Base-by-base conservation (phyloP, 2,329 filamentous ascomycete genomes). In the Fusarium sp. region DNA sequence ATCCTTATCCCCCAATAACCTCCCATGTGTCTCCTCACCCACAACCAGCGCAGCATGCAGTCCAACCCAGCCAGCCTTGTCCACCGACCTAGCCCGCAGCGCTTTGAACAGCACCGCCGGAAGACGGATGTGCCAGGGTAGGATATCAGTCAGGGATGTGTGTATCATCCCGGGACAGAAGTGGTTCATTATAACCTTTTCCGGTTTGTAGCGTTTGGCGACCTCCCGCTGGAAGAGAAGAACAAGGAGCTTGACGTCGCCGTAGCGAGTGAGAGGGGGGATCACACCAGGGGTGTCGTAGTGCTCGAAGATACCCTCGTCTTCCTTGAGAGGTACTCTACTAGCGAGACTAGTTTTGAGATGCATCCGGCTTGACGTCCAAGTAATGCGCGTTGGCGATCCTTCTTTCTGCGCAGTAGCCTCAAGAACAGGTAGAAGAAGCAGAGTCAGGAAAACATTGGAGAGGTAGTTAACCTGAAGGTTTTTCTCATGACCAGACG, bases 401-500 rank as follows among this genome's bases (percentile, higher is more conserved):
- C 58, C 59, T 0, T 45, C 51, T 1, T 49, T 24, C 4, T 39
- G n/a, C 1, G 72, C 67, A 0, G 70, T 71, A 2, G 60, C 42
- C 7, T 73, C 70, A 2, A 76, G 56, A 1, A 53, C n/a, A 0
- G 71, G 71, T 0, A 73, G 46, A 1, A 76, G 43, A 1, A 63
- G 32, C 7, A 76, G 40, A 0, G 64, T 68, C 3, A 75, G 62
- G 12, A 75, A 48, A 4, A 69, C 65, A 4, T 73, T 76, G 19
- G 74, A 74, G 11, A 75, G 40, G 24, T 73, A 74, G 38, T 76
- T 76, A 44, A 76, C 65, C 26, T 76, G 74, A 1, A 70, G 26
- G 23, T 70, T 70, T 40, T 65, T 63, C 38, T 74, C 73, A 15
- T 76, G 74, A 0, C 72, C 70, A 3, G 45, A 65, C 0, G 56